Conservation (phyloP, 2,329 filamentous ascomycete genomes). For the Aspergillus tubingensis region DNA sequence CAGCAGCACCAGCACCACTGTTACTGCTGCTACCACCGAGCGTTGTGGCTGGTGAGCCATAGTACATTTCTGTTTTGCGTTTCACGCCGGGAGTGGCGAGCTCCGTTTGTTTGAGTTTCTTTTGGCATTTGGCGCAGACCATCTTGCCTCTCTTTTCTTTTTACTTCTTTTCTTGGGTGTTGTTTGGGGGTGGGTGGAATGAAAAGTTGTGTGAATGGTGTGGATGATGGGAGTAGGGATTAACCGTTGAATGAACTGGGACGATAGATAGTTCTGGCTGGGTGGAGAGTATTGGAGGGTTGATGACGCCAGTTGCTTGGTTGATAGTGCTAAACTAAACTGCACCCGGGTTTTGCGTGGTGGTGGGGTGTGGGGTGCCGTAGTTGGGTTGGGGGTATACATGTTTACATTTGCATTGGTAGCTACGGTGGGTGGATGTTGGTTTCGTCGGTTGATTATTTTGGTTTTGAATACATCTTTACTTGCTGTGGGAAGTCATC, state of each 20-base stretch:
- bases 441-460: no score
- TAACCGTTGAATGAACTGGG: no score
- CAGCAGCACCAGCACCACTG: not conserved
- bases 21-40: conserved; percentile 35
- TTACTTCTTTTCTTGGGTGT: no score
- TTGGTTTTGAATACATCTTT: no score
- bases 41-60: conserved; percentile 56
- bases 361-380: not conserved
- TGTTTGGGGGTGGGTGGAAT: no score
- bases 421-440: no score
- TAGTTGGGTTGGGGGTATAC: not conserved
- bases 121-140: conserved; percentile 67
- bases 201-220: no score
- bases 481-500: no score
- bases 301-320: not conserved
- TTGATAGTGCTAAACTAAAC: not conserved
- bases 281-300: not conserved
- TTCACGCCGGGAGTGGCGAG: conserved; percentile 67
- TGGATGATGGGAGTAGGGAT: no score
- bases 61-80: conserved; percentile 68
- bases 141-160: conserved; percentile 37
- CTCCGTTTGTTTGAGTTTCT: conserved; percentile 60
- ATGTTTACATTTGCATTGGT: no score
- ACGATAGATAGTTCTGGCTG: not conserved
- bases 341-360: not conserved